Conservation (phyloP, 257 asterid species). For the Echites panduratus region DNA sequence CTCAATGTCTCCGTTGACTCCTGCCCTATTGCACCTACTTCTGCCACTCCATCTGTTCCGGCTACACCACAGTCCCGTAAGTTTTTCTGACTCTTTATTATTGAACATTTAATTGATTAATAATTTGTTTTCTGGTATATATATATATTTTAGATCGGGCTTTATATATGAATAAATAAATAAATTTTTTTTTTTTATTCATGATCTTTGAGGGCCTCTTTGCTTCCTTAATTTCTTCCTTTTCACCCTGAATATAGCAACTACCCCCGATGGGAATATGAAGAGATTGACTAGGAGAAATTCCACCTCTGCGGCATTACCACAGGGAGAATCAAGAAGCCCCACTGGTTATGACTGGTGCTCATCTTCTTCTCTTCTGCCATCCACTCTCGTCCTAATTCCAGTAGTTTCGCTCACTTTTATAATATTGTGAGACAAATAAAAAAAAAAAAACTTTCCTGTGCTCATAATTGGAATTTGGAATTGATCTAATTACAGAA, state of each 20-base stretch:
- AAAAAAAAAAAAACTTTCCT: no score
- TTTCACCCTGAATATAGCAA: slow-evolving; percentile 23
- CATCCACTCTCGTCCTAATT: background rate
- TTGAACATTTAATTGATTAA: no score
- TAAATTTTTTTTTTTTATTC: no score
- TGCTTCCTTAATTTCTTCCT: slow-evolving; percentile 5
- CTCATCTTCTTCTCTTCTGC: background rate
- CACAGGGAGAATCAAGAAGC: slow-evolving; percentile 28
- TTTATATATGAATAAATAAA: no score
- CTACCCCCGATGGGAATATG: slow-evolving; percentile 47
- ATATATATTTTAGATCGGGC: background rate
- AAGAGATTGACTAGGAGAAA: slow-evolving; percentile 53
- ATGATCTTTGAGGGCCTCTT: background rate
- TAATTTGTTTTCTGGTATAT: background rate
- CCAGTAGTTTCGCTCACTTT: background rate
- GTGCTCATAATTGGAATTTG: no score
- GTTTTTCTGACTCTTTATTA: background rate
- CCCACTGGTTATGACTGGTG: slow-evolving; percentile 60
- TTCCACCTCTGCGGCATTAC: slow-evolving; percentile 20
- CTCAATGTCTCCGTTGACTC: slow-evolving; percentile 35
- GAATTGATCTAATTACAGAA: no score
- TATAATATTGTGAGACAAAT: no score
- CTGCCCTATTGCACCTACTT: slow-evolving; percentile 50
- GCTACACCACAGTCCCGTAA: slow-evolving; percentile 64
- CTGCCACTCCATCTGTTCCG: slow-evolving; percentile 44